Evolutionary conservation across 2,329 filamentous ascomycete genomes (phyloP).

Genomic region (Corniculantispora saksenae): DNA sequence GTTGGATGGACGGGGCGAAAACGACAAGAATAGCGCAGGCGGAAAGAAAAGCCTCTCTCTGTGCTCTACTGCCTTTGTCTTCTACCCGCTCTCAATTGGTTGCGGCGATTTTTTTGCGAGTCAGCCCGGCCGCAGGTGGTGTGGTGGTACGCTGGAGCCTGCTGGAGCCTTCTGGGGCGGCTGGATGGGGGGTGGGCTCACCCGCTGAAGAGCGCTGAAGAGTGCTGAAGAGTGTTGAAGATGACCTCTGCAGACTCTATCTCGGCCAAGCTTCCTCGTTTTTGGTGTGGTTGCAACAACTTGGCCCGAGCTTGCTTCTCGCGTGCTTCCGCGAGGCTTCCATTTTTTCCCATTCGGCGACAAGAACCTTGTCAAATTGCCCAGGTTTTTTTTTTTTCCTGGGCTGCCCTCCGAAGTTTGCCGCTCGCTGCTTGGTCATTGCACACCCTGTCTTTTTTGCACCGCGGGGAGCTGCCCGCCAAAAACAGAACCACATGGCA

Average conservation of each 20-base stretch:
- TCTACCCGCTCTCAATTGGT: too few relatives aligned
- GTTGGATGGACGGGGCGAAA: background rate
- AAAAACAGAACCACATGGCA: constrained; percentile 13
- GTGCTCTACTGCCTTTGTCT: too few relatives aligned
- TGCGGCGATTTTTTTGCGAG: too few relatives aligned
- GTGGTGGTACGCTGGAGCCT: constrained; percentile 3
- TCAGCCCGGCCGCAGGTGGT: background rate
- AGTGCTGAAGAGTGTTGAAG: background rate
- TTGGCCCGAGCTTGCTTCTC: constrained; percentile 13
- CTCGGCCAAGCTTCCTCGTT: background rate
- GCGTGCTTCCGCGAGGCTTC: constrained; percentile 13
- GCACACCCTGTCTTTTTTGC: background rate
- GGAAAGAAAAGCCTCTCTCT: too few relatives aligned
- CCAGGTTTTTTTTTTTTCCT: too few relatives aligned
- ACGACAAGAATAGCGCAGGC: background rate
- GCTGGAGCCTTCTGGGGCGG: background rate
- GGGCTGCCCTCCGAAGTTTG: background rate
- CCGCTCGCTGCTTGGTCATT: background rate
- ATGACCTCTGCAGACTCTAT: too few relatives aligned
- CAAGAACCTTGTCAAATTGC: background rate
- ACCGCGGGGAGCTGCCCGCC: too few relatives aligned
- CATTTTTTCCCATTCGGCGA: background rate
- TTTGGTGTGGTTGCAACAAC: constrained; percentile 1
- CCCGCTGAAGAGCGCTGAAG: background rate
- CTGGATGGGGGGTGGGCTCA: background rate